Evolutionary conservation across 805 yeast genomes (phyloP).

Genomic region (Candida corydali): DNA sequence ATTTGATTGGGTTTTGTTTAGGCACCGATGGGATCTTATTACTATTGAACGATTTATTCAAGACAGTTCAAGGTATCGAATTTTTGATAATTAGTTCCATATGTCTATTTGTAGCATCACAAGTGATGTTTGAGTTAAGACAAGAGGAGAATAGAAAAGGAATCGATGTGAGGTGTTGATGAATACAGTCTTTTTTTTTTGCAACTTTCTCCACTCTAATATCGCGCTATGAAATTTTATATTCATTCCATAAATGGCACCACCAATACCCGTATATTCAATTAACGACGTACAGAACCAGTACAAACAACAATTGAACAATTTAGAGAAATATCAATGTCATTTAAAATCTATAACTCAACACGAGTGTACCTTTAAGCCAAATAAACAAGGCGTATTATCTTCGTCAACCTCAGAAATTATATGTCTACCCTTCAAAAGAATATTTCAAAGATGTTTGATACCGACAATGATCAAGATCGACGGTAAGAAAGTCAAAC

Average conservation of each 20-base stretch:
- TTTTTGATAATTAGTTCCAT: conserved; percentile 59
- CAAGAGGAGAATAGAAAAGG: conserved; percentile 84
- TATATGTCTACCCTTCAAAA: conserved; percentile 40
- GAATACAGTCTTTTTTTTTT: too few species aligned
- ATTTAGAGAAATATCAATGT: conserved; percentile 32
- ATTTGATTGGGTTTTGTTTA: conserved; percentile 88
- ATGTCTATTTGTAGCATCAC: conserved; percentile 77
- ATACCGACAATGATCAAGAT: conserved; percentile 18
- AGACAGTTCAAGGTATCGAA: conserved; percentile 62
- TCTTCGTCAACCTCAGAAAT: conserved; percentile 25
- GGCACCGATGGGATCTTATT: conserved; percentile 80
- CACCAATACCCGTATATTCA: conserved; percentile 39
- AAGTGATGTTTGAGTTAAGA: conserved; percentile 91
- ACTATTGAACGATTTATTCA: conserved; percentile 65
- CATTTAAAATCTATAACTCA: conserved; percentile 31
- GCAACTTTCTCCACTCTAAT: too few species aligned
- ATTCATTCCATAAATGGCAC: conserved; percentile 28
- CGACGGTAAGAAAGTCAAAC: conserved; percentile 22
- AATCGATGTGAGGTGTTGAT: conserved; percentile 69
- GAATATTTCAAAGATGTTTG: conserved; percentile 39
- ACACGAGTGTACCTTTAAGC: conserved; percentile 38
- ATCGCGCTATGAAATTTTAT: too few species aligned
- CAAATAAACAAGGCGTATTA: conserved; percentile 13
- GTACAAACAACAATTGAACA: conserved; percentile 22
- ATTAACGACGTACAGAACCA: conserved; percentile 23